These are phyloP conservation scores for Globisporangium irregulare DNA, from an alignment of 352 stramenopile species.

Conservation along the genomic window DNA sequence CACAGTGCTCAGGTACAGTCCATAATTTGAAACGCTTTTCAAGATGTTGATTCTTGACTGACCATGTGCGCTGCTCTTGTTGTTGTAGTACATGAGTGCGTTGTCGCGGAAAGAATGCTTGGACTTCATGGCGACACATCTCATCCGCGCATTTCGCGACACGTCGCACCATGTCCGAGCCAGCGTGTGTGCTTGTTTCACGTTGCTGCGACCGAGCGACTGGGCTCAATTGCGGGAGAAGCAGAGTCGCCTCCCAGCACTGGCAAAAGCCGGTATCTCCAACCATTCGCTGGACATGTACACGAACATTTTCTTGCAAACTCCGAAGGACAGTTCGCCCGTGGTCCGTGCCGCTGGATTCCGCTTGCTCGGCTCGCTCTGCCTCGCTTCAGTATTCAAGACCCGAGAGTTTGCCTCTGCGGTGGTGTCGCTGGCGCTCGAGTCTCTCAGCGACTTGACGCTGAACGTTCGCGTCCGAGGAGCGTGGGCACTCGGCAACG, in stretches of 20 bases:
- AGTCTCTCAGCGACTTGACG: conserved; percentile 65
- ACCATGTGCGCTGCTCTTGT: not conserved
- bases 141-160: conserved; percentile 82
- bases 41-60: not conserved
- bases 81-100: conserved; percentile 10
- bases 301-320: conserved; percentile 72
- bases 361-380: conserved; percentile 73
- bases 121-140: conserved; percentile 73
- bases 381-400: conserved; percentile 74
- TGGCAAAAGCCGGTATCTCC: conserved; percentile 19
- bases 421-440: conserved; percentile 61
- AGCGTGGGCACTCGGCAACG: conserved; percentile 82
- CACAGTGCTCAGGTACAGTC: conserved; percentile 15
- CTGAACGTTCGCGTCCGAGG: conserved; percentile 85
- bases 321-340: conserved; percentile 69
- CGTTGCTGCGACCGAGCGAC: conserved; percentile 62
- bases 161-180: conserved; percentile 84
- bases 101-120: conserved; percentile 53
- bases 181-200: conserved; percentile 87
- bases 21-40: not conserved
- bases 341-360: conserved; percentile 81
- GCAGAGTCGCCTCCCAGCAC: conserved; percentile 33
- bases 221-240: conserved; percentile 58
- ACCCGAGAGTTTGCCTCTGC: conserved; percentile 58
- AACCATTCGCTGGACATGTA: conserved; percentile 59